Conservation (phyloP, 1,284 basidiomycete species). For the Neonothopanus nambi region DNA sequence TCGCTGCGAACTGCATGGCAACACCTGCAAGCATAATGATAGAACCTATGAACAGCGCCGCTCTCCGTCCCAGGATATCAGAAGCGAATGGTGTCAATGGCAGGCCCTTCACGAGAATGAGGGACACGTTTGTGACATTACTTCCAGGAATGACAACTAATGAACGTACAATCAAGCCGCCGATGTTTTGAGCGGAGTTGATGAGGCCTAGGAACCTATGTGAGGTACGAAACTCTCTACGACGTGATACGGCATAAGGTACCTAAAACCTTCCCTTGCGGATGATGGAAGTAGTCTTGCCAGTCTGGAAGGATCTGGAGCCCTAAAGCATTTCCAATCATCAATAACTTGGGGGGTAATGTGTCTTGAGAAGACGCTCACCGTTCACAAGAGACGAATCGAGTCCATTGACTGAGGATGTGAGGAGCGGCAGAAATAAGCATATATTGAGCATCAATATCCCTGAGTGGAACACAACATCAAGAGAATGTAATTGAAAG, state of each 20-base stretch:
- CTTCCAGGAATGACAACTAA: neutral
- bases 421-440: slow-evolving; percentile 58
- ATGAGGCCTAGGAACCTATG: slow-evolving; percentile 46
- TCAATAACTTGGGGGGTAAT: neutral
- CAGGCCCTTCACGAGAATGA: slow-evolving; percentile 39
- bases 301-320: slow-evolving; percentile 66
- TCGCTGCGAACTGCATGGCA: slow-evolving; percentile 51
- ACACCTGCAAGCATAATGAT: slow-evolving; percentile 62
- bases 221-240: neutral
- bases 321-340: slow-evolving; percentile 34
- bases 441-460: slow-evolving; percentile 61
- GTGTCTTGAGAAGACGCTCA: slow-evolving; percentile 23
- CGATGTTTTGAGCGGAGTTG: slow-evolving; percentile 63
- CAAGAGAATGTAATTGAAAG: neutral
- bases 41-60: slow-evolving; percentile 58
- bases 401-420: slow-evolving; percentile 60
- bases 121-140: neutral
- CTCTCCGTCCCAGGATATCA: slow-evolving; percentile 56
- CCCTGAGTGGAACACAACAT: slow-evolving; percentile 35
- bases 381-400: slow-evolving; percentile 67
- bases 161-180: slow-evolving; percentile 48
- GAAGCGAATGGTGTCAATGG: slow-evolving; percentile 62
- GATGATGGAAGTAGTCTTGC: slow-evolving; percentile 54
- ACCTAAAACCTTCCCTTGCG: slow-evolving; percentile 55
- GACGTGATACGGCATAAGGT: neutral